phyloP scores from a whole-genome alignment of 108 stramenopile species.

The Thalassiosira profunda region DNA sequence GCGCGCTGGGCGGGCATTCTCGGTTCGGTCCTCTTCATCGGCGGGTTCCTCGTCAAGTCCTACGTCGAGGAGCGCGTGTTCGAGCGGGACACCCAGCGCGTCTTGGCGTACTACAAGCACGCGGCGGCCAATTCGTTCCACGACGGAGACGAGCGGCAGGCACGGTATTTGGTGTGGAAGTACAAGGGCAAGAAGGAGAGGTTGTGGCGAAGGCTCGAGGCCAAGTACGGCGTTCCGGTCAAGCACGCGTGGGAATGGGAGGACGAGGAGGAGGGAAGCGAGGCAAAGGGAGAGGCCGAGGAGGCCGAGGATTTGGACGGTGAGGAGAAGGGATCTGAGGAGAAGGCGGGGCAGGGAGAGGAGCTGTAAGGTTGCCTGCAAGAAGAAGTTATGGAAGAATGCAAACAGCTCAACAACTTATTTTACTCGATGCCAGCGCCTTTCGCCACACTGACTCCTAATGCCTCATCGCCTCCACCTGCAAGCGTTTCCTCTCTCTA shows the following conservation, averaged over 20 bases:
- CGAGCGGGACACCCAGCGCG: slow-evolving; percentile 69
- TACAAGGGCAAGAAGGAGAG: slow-evolving; percentile 82
- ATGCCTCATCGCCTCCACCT: too few species aligned
- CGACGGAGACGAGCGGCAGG: slow-evolving; percentile 83
- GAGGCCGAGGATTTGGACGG: slow-evolving; percentile 65
- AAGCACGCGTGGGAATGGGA: slow-evolving; percentile 72
- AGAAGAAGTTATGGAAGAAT: too few species aligned
- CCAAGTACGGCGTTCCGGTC: slow-evolving; percentile 80
- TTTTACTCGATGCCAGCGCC: too few species aligned
- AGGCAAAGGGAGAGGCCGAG: slow-evolving; percentile 39
- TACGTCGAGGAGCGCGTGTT: slow-evolving; percentile 81
- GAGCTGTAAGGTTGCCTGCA: slow-evolving; percentile 1
- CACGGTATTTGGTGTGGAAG: slow-evolving; percentile 83
- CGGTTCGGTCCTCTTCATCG: slow-evolving; percentile 73
- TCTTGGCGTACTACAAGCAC: slow-evolving; percentile 85
- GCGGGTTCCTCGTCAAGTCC: slow-evolving; percentile 84
- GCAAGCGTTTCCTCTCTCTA: too few species aligned
- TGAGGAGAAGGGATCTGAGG: slow-evolving; percentile 11
- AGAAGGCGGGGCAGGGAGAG: slow-evolving; percentile 23
- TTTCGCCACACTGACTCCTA: too few species aligned
- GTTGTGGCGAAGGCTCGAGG: slow-evolving; percentile 81
- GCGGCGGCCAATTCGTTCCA: slow-evolving; percentile 70
- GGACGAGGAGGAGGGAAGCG: slow-evolving; percentile 44
- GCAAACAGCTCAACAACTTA: too few species aligned
- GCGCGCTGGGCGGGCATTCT: slow-evolving; percentile 64